Conservation (phyloP, 371 early-diverging fungal genomes). For the Mucor indicus region DNA sequence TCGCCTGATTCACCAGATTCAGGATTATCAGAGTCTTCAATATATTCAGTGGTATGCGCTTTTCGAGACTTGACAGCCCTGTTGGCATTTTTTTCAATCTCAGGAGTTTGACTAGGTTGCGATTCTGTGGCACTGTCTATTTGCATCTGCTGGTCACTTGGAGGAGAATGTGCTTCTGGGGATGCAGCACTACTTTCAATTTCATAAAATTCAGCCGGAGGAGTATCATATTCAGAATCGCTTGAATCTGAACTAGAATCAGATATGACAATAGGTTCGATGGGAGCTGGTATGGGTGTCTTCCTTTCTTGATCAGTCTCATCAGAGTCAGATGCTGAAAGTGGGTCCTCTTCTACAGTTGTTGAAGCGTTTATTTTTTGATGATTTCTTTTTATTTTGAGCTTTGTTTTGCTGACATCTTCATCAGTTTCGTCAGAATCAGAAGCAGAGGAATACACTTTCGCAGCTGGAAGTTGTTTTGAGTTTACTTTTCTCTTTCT, state of each 20-base stretch:
- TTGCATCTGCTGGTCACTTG: no score
- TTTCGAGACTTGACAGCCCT: no score
- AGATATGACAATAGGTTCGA: not conserved
- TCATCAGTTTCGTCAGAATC: constrained; percentile 9
- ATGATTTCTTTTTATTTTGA: not conserved
- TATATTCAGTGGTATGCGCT: not conserved
- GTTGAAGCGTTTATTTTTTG: no score
- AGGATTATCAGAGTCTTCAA: not conserved
- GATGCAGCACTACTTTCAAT: not conserved
- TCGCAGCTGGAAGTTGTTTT: no score
- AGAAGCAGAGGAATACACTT: constrained; percentile 1
- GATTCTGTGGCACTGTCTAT: no score
- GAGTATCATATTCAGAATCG: not conserved
- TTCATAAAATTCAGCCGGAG: not conserved
- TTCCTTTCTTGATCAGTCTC: not conserved
- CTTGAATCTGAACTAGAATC: not conserved
- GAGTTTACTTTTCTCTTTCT: no score
- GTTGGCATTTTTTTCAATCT: no score
- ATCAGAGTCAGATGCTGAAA: not conserved
- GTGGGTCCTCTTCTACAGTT: not conserved
- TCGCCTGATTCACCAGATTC: not conserved
- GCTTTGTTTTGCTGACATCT: not conserved
- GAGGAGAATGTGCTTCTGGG: not conserved
- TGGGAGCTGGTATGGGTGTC: no score
- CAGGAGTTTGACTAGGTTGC: no score